A percentile compares a stretch with the other conserved stretches of the same genome.
Evolutionary conservation across 2,329 filamentous ascomycete species (phyloP).

Genomic region (Phaeoacremonium minimum): DNA sequence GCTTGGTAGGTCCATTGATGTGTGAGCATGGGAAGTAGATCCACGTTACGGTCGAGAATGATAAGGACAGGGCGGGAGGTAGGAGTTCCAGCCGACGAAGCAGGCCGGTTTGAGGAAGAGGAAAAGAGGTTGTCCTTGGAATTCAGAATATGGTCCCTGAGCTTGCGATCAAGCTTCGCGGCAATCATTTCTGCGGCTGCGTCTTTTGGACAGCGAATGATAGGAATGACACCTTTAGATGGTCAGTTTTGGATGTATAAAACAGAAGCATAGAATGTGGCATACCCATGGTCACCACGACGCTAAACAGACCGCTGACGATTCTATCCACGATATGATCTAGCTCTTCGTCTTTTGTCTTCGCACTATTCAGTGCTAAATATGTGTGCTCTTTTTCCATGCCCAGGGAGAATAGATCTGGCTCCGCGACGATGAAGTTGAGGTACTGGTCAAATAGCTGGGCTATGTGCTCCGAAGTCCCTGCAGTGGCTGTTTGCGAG

Average conservation of each 20-base stretch:
- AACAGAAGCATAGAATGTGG: background rate
- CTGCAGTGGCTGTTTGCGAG: conserved; percentile 75
- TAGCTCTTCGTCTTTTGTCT: conserved; percentile 84
- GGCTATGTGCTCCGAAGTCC: conserved; percentile 83
- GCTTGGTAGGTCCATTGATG: conserved; percentile 84
- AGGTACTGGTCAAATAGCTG: conserved; percentile 96
- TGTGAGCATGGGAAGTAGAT: conserved; percentile 96
- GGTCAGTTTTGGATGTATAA: too few relatives aligned
- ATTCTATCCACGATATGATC: conserved; percentile 85
- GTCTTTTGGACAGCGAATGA: conserved; percentile 90
- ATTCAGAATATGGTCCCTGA: conserved; percentile 93
- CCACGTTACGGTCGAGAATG: conserved; percentile 91
- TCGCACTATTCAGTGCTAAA: conserved; percentile 91
- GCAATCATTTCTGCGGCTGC: conserved; percentile 93
- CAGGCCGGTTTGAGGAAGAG: conserved; percentile 48
- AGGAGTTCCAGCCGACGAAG: conserved; percentile 55
- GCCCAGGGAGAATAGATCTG: conserved; percentile 89
- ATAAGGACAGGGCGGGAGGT: conserved; percentile 83
- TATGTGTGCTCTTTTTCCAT: conserved; percentile 90
- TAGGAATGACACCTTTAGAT: conserved; percentile 73
- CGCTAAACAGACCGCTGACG: conserved; percentile 94
- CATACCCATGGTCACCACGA: conserved; percentile 94
- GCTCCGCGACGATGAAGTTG: conserved; percentile 94
- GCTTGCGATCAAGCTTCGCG: conserved; percentile 88
- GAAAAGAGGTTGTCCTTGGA: conserved; percentile 98